Evolutionary conservation across 352 stramenopile genomes (phyloP).

Genomic region (Thalassiosira livingstoniorum): DNA sequence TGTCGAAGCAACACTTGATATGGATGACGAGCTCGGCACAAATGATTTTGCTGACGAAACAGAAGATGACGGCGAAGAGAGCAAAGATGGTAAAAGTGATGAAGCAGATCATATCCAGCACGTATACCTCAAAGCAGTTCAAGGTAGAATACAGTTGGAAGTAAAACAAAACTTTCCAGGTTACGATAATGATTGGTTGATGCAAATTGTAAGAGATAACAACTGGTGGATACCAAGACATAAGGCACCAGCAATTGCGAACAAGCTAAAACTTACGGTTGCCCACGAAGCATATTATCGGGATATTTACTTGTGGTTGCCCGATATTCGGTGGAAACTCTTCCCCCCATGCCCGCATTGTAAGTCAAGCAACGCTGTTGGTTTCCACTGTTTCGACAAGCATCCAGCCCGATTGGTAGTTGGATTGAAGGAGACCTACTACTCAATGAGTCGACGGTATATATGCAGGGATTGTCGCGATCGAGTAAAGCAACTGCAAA

Average conservation of each 20-base stretch:
- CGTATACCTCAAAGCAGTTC: not conserved
- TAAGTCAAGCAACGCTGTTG: slow-evolving; percentile 37
- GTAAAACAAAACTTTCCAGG: not conserved
- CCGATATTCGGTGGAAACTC: slow-evolving; percentile 50
- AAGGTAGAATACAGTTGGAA: not conserved
- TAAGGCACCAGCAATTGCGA: not conserved
- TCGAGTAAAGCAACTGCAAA: slow-evolving; percentile 9
- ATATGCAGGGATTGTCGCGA: slow-evolving; percentile 45
- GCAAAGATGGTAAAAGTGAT: not conserved
- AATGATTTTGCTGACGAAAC: no score
- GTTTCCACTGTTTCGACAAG: slow-evolving; percentile 46
- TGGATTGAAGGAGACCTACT: slow-evolving; percentile 56
- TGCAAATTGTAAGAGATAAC: slow-evolving; percentile 10
- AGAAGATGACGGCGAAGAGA: not conserved
- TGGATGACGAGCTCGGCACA: not conserved
- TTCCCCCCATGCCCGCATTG: slow-evolving; percentile 47
- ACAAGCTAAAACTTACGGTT: slow-evolving; percentile 6
- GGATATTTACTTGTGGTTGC: slow-evolving; percentile 59
- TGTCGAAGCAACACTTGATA: not conserved
- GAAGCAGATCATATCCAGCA: slow-evolving; percentile 6
- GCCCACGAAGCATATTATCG: slow-evolving; percentile 53
- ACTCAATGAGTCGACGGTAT: slow-evolving; percentile 46
- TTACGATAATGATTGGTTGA: not conserved
- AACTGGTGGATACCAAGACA: slow-evolving; percentile 23
- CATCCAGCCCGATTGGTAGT: slow-evolving; percentile 48